Evolutionary conservation across 1,139 yeast genomes (phyloP).

Genomic region (Suhomyces atakaporum): DNA sequence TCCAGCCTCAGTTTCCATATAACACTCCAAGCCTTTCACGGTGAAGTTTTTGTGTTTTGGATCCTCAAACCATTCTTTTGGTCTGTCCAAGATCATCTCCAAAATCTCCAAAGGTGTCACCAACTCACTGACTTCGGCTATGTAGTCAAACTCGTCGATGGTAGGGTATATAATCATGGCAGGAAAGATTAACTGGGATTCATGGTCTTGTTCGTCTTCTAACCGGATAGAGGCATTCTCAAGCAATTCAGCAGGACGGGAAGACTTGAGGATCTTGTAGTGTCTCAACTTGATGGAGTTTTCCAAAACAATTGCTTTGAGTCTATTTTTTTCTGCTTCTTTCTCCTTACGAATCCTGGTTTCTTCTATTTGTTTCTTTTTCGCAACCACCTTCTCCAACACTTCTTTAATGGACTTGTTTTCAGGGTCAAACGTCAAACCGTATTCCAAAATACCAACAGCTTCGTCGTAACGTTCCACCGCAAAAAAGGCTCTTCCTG

Average conservation of each 20-base stretch:
- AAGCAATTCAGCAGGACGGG: conserved; percentile 51
- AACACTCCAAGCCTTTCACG: conserved; percentile 64
- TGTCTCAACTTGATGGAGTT: conserved; percentile 61
- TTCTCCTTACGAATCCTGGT: conserved; percentile 34
- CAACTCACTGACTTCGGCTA: conserved; percentile 73
- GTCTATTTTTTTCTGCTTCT: conserved; percentile 33
- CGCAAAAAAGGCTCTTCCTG: conserved; percentile 77
- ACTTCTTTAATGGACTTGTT: conserved; percentile 55
- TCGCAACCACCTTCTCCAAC: conserved; percentile 39
- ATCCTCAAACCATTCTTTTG: conserved; percentile 70
- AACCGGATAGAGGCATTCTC: conserved; percentile 53
- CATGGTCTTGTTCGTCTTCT: conserved; percentile 72
- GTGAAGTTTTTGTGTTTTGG: conserved; percentile 63
- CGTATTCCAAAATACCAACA: conserved; percentile 63
- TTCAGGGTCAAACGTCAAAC: conserved; percentile 56
- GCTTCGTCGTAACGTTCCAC: conserved; percentile 77
- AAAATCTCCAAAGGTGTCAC: conserved; percentile 62
- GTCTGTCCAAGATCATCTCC: conserved; percentile 59
- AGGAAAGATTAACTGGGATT: conserved; percentile 79
- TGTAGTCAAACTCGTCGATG: conserved; percentile 78
- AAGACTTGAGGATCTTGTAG: conserved; percentile 48
- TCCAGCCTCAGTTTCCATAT: conserved; percentile 79
- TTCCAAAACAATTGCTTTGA: conserved; percentile 41
- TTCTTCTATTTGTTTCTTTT: conserved; percentile 37
- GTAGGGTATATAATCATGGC: conserved; percentile 83